Conservation (phyloP, 2,329 filamentous ascomycete genomes). For the Zelopaecilomyces penicillatus region DNA sequence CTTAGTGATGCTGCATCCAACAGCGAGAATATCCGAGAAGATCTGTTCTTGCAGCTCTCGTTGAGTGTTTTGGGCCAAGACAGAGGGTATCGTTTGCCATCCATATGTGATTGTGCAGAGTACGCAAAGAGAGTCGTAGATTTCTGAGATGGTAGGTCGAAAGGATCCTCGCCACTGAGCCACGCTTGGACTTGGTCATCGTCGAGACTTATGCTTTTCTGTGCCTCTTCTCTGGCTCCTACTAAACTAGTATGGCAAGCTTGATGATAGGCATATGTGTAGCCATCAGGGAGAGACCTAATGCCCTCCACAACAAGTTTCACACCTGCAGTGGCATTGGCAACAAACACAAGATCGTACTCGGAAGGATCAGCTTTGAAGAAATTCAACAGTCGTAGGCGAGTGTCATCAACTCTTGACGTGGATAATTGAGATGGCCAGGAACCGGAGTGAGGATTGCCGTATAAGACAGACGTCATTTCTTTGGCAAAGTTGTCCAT, state of each 20-base stretch:
- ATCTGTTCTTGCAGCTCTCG: conserved; percentile 10
- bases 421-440: conserved; percentile 70
- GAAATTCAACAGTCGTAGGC: conserved; percentile 62
- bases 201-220: conserved; percentile 55
- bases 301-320: conserved; percentile 79
- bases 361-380: conserved; percentile 73
- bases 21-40: conserved; percentile 50
- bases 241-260: conserved; percentile 83
- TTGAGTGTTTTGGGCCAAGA: conserved; percentile 53
- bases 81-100: conserved; percentile 66
- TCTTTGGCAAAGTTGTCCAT: conserved; percentile 74
- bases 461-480: conserved; percentile 70
- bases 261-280: conserved; percentile 74
- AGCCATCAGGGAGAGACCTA: conserved; percentile 59
- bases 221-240: conserved; percentile 67
- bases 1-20: conserved; percentile 78
- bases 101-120: conserved; percentile 89
- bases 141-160: conserved; percentile 14
- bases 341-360: conserved; percentile 85
- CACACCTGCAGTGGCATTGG: conserved; percentile 84
- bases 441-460: conserved; percentile 87
- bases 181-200: conserved; percentile 58
- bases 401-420: conserved; percentile 64
- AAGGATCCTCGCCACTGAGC: conserved; percentile 37
- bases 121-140: conserved; percentile 60